Evolutionary conservation across 1,284 basidiomycete genomes (phyloP).

Genomic region (Trichosporon sp.): DNA sequence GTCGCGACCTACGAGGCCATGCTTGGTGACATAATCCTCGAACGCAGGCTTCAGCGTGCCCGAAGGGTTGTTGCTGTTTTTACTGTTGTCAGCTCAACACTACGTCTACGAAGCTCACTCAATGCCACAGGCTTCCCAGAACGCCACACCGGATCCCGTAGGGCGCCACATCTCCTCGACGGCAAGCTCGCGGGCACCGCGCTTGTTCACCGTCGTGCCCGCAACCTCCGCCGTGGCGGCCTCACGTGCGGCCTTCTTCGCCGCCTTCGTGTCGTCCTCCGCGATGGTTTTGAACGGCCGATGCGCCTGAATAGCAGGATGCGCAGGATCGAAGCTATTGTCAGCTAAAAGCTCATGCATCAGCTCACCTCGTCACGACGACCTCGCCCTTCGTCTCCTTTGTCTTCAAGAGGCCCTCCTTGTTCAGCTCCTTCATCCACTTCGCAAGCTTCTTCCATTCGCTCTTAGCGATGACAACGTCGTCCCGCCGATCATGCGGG

Average conservation of each 20-base stretch:
- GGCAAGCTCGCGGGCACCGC: slow-evolving; percentile 30
- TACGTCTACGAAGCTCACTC: slow-evolving; percentile 50
- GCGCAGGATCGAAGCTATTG: slow-evolving; percentile 56
- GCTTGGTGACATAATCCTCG: slow-evolving; percentile 58
- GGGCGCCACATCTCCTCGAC: slow-evolving; percentile 72
- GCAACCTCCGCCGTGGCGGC: slow-evolving; percentile 51
- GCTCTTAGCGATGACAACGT: slow-evolving; percentile 41
- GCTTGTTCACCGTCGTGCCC: slow-evolving; percentile 18
- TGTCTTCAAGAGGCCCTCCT: slow-evolving; percentile 62
- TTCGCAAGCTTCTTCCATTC: slow-evolving; percentile 70
- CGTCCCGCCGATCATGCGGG: slow-evolving; percentile 61
- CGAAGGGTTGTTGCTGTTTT: slow-evolving; percentile 24
- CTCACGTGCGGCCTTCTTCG: slow-evolving; percentile 42
- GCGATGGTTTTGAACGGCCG: slow-evolving; percentile 57
- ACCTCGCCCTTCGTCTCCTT: slow-evolving; percentile 64
- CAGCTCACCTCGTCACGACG: slow-evolving; percentile 31
- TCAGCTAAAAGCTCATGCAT: background rate
- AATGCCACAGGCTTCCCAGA: slow-evolving; percentile 59
- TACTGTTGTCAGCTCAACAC: slow-evolving; percentile 20
- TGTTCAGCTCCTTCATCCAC: slow-evolving; percentile 69
- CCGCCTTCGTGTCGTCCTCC: slow-evolving; percentile 54
- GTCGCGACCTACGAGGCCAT: slow-evolving; percentile 61
- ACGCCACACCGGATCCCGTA: slow-evolving; percentile 52
- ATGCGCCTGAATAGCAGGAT: slow-evolving; percentile 58
- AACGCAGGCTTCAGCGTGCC: slow-evolving; percentile 53